phyloP scores from a whole-genome alignment of 2,329 filamentous ascomycete species.

The Cladosporium sp. region DNA sequence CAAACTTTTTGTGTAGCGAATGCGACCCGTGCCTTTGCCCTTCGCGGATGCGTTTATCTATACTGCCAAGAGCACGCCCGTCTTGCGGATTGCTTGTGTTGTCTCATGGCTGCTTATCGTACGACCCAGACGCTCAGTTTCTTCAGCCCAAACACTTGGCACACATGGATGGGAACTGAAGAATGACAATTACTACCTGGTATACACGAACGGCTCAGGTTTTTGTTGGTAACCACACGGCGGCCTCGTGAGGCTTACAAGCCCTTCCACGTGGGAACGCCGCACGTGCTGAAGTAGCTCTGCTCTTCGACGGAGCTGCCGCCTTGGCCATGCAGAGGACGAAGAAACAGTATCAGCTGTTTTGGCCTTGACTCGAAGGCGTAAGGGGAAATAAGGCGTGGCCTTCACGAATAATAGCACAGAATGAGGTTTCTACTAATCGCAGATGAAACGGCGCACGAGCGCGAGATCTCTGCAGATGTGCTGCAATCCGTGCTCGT shows the following conservation, averaged over 20 bases:
- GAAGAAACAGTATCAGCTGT: not conserved
- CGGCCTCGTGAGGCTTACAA: not conserved
- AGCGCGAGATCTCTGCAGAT: not conserved
- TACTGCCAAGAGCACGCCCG: not conserved
- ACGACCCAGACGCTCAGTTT: not conserved
- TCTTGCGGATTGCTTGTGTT: conserved; percentile 1
- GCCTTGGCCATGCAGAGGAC: not conserved
- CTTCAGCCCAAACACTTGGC: not conserved
- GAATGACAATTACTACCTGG: not conserved
- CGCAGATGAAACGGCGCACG: not conserved
- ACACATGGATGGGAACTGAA: not conserved
- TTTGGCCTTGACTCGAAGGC: not conserved
- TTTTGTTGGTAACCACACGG: not conserved
- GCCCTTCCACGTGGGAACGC: not conserved
- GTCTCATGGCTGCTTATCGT: conserved; percentile 9
- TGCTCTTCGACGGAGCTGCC: not conserved
- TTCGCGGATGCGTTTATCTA: not conserved
- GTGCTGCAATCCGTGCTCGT: not conserved
- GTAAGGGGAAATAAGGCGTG: not conserved
- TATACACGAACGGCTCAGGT: not conserved
- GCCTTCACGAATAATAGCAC: not conserved
- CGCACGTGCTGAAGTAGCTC: not conserved
- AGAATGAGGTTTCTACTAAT: not conserved
- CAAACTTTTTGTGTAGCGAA: conserved; percentile 5
- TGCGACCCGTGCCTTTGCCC: not conserved